Base-by-base conservation (phyloP, 1,284 basidiomycete genomes). In the Ustilago cynodontis region DNA sequence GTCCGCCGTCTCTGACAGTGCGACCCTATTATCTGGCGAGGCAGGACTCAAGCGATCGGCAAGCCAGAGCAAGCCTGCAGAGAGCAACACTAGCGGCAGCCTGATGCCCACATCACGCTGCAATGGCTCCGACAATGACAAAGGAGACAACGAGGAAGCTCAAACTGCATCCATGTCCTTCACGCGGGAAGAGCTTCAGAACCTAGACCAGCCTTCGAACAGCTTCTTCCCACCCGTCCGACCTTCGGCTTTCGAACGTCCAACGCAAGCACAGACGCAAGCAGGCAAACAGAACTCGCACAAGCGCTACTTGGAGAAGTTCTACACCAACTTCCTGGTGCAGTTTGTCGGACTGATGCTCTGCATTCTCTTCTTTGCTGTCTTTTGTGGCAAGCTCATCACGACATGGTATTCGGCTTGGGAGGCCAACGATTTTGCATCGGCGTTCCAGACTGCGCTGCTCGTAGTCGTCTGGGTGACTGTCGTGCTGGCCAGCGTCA, bases 191-290 rank as follows among this genome's bases (percentile, higher is more conserved):
- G 67, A 75, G 53, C 53, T 66, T 7, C 49, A 63, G 47, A 65
- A 70, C 58, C 33, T 35, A 33, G 53, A 74, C 45, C 33, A 59
- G 29, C 62, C 67, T 2, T 56, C 59, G 2, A 16, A 58, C 57
- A 65, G 39, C 63, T 75, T 75, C 57, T 75, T 75, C 57, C 72
- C 72, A 0, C 9, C 72, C 10, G 64, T 70, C 13, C 63, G 60
- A 20, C 72, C 67, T 2, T 70, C 63, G 3, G 66, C 59, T 1
- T 63, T 70, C 53, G 62, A 56, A 41, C 57, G 66, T 13, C 66
- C 71, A 20, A 24, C 43, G 1, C 24, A 57, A 10, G 58, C 63
- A 10, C 55, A 35, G 10, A 47, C 61, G 2, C 3, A 41, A 9
- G 51, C 50, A 22, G 47, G 33, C 55, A 67, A 65, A 31, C 49